phyloP scores from a whole-genome alignment of 768 basidiomycete species.

The Kondoa malvinella region DNA sequence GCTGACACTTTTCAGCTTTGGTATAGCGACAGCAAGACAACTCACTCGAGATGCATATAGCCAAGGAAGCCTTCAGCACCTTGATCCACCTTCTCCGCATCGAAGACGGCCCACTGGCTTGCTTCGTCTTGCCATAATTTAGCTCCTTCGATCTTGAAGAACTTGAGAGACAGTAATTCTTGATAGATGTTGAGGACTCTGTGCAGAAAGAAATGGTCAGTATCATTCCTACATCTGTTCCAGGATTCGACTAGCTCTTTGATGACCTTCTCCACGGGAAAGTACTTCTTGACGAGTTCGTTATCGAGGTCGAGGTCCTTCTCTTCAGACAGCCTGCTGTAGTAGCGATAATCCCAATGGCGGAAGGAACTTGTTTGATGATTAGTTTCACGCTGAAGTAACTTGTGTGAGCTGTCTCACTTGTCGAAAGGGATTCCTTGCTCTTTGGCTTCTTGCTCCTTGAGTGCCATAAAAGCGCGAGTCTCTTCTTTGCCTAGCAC shows the following conservation, averaged over 20 bases:
- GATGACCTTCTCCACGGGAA: constrained; percentile 68
- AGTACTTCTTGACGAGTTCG: constrained; percentile 66
- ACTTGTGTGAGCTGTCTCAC: constrained; percentile 37
- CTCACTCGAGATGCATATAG: constrained; percentile 59
- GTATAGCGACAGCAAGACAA: not conserved
- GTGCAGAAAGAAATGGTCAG: too few relatives aligned
- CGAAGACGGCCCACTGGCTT: constrained; percentile 68
- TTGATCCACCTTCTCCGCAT: constrained; percentile 1
- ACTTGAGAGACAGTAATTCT: constrained; percentile 57
- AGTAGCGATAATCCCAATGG: not conserved
- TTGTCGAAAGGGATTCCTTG: constrained; percentile 49
- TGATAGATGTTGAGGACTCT: constrained; percentile 65
- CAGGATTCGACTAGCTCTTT: constrained; percentile 35
- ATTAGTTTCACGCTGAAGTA: not conserved
- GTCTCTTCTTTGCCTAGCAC: constrained; percentile 56
- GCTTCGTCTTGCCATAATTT: constrained; percentile 74
- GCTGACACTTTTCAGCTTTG: constrained; percentile 1
- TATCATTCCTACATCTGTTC: too few relatives aligned
- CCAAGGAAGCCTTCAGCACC: constrained; percentile 51
- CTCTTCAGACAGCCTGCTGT: constrained; percentile 44
- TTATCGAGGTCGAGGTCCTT: constrained; percentile 50
- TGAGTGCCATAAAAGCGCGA: constrained; percentile 50
- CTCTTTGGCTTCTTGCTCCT: constrained; percentile 53
- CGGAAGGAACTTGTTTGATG: constrained; percentile 28
- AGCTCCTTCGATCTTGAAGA: constrained; percentile 34